Base-by-base conservation (phyloP, 2,329 filamentous ascomycete species). In the Trichoderma koningiopsis region DNA sequence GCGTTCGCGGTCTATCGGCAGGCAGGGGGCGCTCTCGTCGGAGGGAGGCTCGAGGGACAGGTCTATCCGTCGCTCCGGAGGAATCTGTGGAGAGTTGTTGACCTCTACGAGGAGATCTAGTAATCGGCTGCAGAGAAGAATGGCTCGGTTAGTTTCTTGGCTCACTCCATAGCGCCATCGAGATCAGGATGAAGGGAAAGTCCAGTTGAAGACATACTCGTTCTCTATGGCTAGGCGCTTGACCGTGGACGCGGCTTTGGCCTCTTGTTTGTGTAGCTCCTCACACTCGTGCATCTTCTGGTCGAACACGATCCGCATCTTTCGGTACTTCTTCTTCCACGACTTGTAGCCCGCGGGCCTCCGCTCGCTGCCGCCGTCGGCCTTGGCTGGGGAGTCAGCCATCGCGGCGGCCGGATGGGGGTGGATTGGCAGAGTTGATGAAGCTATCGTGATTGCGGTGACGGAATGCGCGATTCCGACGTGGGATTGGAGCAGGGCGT, bases 241-340 rank as follows among this genome's bases (percentile, higher is more conserved):
- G 27, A 93, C 92, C 4, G 93, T 91, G 73, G 91, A 89, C 71
- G 91, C 89, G 43, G 94, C 92, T 80, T 91, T 90, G 79, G 92
- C 92, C 79, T 96, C 94, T 67, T 92, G 86, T 75, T 89, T 89
- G 81, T 96, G 96, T 70, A 96, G 85, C 67, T 90, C 87, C 80
- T 97, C 96, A 78, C 93, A 92, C 73, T 93, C 89, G 69, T 90
- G 87, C 87, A 94, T 92, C 76, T 88, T 89, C 62, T 89, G 85
- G 74, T 96, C 92, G 77, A 96, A 96, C 33, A 86, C 84, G 78
- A 91, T 86, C 81, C 91, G 90, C 89, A 96, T 92, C 86, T 96
- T 96, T 75, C 92, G 91, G 80, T 96, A 99, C 84, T 99, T 99
- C 83, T 97, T 97, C 87, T 92, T 93, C 85, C 86, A 91, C 56